Evolutionary conservation across 2,329 filamentous ascomycete species (phyloP).

Genomic region (Penicillium vulpinum): DNA sequence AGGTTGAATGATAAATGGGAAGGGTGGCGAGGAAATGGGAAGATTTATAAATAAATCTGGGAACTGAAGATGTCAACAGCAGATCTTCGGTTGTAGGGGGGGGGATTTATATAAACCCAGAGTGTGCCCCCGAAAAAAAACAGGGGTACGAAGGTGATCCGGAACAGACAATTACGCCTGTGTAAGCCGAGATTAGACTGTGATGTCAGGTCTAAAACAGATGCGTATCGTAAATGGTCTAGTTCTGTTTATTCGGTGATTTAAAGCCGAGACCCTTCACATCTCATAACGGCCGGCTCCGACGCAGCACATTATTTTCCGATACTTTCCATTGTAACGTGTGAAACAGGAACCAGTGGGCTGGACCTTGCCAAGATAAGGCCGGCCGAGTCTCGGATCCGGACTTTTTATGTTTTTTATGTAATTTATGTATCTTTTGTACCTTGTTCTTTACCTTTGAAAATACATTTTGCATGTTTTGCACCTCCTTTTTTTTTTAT

Average conservation of each 20-base stretch:
- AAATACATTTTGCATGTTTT: too few relatives aligned
- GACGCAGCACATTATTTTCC: conserved; percentile 7
- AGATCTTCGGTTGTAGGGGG: conserved; percentile 10
- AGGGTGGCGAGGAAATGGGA: conserved; percentile 2
- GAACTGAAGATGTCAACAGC: conserved; percentile 7
- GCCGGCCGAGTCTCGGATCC: conserved; percentile 27
- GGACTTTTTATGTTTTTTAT: conserved; percentile 7
- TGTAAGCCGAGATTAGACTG: conserved; percentile 14
- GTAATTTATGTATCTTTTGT: background rate
- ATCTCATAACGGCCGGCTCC: conserved; percentile 25
- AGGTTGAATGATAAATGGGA: background rate
- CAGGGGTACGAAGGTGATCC: conserved; percentile 9
- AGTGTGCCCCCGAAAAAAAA: conserved; percentile 6
- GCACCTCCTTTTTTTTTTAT: too few relatives aligned
- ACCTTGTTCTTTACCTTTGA: too few relatives aligned
- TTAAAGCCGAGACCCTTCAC: conserved; percentile 20
- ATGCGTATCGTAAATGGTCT: conserved; percentile 3
- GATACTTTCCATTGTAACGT: background rate
- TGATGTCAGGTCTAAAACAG: conserved; percentile 17
- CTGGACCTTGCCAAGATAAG: background rate
- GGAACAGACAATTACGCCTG: conserved; percentile 15
- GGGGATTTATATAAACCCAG: conserved; percentile 16
- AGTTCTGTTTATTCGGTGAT: conserved; percentile 12
- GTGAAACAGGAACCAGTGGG: conserved; percentile 15
- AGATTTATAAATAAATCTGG: conserved; percentile 5